A percentile compares a stretch with the other conserved stretches of the same genome.
Conservation (phyloP, 2,329 filamentous ascomycete species). For the Stemphylium lycopersici region DNA sequence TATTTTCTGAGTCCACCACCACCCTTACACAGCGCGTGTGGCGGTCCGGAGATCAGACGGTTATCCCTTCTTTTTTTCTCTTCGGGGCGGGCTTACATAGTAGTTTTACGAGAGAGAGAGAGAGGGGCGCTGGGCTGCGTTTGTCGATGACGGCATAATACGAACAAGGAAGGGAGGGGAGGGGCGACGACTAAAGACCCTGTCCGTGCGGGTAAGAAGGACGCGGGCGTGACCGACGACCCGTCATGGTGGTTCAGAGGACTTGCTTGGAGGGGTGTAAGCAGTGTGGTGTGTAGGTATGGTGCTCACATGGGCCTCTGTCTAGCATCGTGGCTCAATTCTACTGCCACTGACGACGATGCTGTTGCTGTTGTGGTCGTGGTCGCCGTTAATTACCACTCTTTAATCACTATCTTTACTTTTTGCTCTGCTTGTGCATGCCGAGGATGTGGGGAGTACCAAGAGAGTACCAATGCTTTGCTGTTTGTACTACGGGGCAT, state of each 20-base stretch:
- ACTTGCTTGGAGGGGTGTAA: neutral
- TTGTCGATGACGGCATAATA: conserved; percentile 6
- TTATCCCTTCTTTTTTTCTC: conserved; percentile 17
- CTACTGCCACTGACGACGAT: neutral
- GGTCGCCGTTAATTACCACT: neutral
- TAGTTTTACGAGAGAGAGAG: conserved; percentile 6
- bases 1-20: neutral
- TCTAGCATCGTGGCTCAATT: conserved; percentile 3
- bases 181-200: neutral
- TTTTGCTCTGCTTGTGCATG: neutral
- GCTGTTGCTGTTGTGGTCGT: too few species aligned
- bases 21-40: conserved; percentile 15
- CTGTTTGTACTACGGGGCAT: conserved; percentile 2
- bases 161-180: conserved; percentile 1
- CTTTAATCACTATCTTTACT: neutral
- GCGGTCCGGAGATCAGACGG: neutral
- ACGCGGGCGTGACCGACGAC: conserved; percentile 7
- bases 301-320: neutral
- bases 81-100: conserved; percentile 2
- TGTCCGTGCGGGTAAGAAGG: conserved; percentile 3
- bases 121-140: too few species aligned
- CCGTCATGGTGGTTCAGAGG: conserved; percentile 6
- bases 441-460: neutral
- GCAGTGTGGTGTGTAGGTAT: neutral
- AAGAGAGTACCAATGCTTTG: neutral